Evolutionary conservation across 2,329 filamentous ascomycete species (phyloP).

Genomic region (Fusarium sp.): DNA sequence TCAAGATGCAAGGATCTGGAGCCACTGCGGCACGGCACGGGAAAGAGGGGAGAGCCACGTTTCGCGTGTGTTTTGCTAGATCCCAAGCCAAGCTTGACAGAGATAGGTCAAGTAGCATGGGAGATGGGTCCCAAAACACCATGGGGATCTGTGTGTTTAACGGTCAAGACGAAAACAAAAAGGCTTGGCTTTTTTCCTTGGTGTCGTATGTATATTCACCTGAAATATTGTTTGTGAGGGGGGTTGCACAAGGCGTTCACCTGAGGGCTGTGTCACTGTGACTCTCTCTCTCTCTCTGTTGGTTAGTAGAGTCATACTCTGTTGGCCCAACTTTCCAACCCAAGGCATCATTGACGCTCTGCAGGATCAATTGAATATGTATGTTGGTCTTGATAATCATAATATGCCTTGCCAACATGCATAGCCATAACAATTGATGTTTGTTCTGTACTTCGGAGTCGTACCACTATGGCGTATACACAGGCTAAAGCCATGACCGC

Average conservation of each 20-base stretch:
- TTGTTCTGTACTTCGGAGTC: background rate
- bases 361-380: background rate
- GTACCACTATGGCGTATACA: too few relatives aligned
- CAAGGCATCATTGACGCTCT: background rate
- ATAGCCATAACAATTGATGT: background rate
- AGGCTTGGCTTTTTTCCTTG: background rate
- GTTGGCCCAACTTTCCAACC: background rate
- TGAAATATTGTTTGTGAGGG: background rate
- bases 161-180: background rate
- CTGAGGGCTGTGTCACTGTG: background rate
- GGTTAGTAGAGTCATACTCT: background rate
- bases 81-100: background rate
- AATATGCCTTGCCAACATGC: background rate
- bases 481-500: background rate
- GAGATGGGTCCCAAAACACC: background rate
- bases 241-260: background rate
- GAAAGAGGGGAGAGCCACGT: background rate
- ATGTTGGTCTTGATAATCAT: background rate
- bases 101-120: background rate
- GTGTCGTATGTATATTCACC: background rate
- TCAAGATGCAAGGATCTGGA: background rate
- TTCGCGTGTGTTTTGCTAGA: background rate
- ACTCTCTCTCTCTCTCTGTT: background rate
- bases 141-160: background rate
- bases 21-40: conserved; percentile 32